Conservation (phyloP, 2,329 filamentous ascomycete species). For the Ceratocystiopsis sp. region DNA sequence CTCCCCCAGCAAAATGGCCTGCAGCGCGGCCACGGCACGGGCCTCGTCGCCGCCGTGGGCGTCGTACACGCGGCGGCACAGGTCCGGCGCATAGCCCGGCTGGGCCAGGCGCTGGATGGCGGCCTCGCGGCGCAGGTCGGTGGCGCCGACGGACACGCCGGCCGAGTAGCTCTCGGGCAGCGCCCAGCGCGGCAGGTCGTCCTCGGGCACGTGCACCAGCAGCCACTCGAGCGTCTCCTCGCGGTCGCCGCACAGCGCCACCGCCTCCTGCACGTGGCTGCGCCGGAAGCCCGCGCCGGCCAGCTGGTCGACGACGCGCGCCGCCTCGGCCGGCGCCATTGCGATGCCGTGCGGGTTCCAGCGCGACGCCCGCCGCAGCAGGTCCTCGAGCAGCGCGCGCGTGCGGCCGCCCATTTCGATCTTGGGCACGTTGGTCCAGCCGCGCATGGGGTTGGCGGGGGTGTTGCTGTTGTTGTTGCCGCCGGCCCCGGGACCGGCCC, state of each 20-base stretch:
- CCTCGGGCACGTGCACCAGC: slow-evolving; percentile 89
- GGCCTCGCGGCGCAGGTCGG: slow-evolving; percentile 63
- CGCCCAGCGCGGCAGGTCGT: slow-evolving; percentile 86
- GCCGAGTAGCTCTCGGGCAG: slow-evolving; percentile 83
- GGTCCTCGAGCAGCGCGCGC: slow-evolving; percentile 57
- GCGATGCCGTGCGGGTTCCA: slow-evolving; percentile 73
- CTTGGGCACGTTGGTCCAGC: slow-evolving; percentile 73
- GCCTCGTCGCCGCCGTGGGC: slow-evolving; percentile 54
- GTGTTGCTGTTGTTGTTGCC: slow-evolving; percentile 7
- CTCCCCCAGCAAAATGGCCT: slow-evolving; percentile 43
- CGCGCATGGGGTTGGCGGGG: slow-evolving; percentile 34
- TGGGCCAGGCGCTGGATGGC: slow-evolving; percentile 67
- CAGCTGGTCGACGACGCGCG: slow-evolving; percentile 53
- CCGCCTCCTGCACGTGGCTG: slow-evolving; percentile 79
- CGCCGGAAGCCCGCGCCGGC: slow-evolving; percentile 67
- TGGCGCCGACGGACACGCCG: slow-evolving; percentile 71
- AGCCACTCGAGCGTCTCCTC: slow-evolving; percentile 94
- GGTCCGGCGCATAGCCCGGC: slow-evolving; percentile 69
- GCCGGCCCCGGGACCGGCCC: too few species aligned
- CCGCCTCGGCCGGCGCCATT: slow-evolving; percentile 41
- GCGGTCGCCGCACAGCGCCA: slow-evolving; percentile 71
- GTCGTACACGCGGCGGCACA: slow-evolving; percentile 66
- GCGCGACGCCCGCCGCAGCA: slow-evolving; percentile 60
- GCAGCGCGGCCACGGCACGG: slow-evolving; percentile 62
- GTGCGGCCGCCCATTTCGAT: slow-evolving; percentile 83